Conservation (phyloP, 169 alveolate genomes). For the Plasmodium sp. region DNA sequence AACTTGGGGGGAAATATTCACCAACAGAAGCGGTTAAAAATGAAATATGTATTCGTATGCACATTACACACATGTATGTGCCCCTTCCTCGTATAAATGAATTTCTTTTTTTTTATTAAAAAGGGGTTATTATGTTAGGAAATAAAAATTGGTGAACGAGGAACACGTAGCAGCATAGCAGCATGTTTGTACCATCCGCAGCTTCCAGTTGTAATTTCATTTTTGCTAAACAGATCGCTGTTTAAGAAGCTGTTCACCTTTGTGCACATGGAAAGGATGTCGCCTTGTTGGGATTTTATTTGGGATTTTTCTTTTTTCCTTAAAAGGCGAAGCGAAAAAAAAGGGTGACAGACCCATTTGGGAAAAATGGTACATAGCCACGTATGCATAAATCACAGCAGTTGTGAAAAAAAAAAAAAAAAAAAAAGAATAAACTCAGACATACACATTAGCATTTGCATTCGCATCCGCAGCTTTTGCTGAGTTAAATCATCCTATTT, state of each 20-base stretch:
- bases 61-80: neutral
- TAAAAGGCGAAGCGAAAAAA: neutral
- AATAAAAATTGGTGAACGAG: neutral
- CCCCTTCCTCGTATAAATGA: neutral
- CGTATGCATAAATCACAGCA: neutral
- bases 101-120: neutral
- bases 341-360: neutral
- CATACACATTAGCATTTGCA: neutral
- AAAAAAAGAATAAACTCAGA: neutral
- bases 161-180: neutral
- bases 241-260: neutral
- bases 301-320: neutral
- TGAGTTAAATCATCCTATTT: neutral
- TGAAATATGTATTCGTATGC: neutral
- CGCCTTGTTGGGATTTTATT: neutral
- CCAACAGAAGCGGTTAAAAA: neutral
- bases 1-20: neutral
- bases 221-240: neutral
- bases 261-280: neutral
- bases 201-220: neutral
- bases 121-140: neutral
- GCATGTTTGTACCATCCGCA: neutral
- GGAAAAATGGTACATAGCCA: neutral
- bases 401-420: neutral
- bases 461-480: neutral